Evolutionary conservation across 1,139 yeast species (phyloP).

Genomic region (Sugiyamaella pinicola): DNA sequence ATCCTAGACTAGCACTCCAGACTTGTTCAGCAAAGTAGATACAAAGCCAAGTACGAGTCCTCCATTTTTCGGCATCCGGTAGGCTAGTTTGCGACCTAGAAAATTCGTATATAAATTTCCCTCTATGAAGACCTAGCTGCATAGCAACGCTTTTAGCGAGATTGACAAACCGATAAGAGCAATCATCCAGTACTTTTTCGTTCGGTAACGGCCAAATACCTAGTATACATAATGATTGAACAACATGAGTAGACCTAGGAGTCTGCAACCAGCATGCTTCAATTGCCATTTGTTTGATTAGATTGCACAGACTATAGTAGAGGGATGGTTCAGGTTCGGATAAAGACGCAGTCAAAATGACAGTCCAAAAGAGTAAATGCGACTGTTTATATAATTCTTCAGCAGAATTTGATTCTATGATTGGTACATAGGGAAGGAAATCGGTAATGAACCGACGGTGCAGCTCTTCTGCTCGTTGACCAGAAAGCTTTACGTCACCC

Average conservation of each 20-base stretch:
- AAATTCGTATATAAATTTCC: slow-evolving; percentile 87
- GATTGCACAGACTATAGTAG: slow-evolving; percentile 72
- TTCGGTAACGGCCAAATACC: slow-evolving; percentile 94
- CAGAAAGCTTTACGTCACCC: slow-evolving; percentile 71
- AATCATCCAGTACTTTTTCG: slow-evolving; percentile 88
- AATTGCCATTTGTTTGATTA: slow-evolving; percentile 84
- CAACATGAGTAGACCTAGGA: slow-evolving; percentile 90
- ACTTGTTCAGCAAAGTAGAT: slow-evolving; percentile 86
- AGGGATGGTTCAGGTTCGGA: slow-evolving; percentile 86
- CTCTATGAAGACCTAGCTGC: slow-evolving; percentile 91
- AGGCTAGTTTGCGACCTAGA: slow-evolving; percentile 85
- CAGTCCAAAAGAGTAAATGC: slow-evolving; percentile 87
- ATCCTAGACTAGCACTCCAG: slow-evolving; percentile 85
- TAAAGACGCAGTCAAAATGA: slow-evolving; percentile 79
- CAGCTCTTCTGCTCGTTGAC: slow-evolving; percentile 67
- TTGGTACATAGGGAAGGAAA: slow-evolving; percentile 78
- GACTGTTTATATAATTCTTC: slow-evolving; percentile 80
- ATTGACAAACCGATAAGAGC: slow-evolving; percentile 85
- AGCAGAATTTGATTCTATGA: slow-evolving; percentile 69
- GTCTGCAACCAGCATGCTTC: slow-evolving; percentile 94
- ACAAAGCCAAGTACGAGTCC: slow-evolving; percentile 91
- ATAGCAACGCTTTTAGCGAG: slow-evolving; percentile 81
- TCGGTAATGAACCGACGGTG: slow-evolving; percentile 68
- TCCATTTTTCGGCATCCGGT: slow-evolving; percentile 92
- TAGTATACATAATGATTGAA: slow-evolving; percentile 80